Conservation (phyloP, 805 yeast genomes). For the Myxozyma neglecta region DNA sequence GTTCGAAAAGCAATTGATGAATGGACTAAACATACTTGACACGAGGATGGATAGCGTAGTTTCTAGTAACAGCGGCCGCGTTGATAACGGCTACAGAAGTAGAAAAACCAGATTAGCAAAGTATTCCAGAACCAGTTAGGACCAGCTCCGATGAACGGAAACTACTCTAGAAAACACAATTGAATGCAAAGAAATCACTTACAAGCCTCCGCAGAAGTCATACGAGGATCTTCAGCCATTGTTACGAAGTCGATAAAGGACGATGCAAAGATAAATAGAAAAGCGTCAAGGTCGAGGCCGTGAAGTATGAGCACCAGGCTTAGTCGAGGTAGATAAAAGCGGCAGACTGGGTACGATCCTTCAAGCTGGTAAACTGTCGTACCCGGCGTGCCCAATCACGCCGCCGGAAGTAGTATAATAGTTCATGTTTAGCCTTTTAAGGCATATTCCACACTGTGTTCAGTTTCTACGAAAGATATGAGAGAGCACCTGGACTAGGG, state of each 20-base stretch:
- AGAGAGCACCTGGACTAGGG: background rate
- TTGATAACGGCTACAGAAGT: slow-evolving; percentile 32
- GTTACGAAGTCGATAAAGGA: background rate
- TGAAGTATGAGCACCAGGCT: background rate
- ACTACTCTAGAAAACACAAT: background rate
- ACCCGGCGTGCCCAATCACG: slow-evolving; percentile 21
- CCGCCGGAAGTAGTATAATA: slow-evolving; percentile 8
- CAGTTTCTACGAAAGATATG: background rate
- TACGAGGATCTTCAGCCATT: slow-evolving; percentile 33
- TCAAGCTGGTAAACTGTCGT: background rate
- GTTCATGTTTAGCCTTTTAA: background rate
- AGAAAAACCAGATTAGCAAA: slow-evolving; percentile 1
- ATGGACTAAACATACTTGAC: slow-evolving; percentile 30
- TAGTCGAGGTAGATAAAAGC: slow-evolving; percentile 9
- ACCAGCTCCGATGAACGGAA: background rate
- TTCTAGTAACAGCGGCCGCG: slow-evolving; percentile 36
- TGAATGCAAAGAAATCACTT: slow-evolving; percentile 10
- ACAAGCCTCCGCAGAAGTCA: slow-evolving; percentile 33
- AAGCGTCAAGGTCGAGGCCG: slow-evolving; percentile 10
- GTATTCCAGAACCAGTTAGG: background rate
- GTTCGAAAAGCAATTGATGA: background rate
- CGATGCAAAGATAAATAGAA: background rate
- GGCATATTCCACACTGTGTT: background rate
- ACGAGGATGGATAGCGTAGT: slow-evolving; percentile 34
- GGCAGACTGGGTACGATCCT: background rate